Conservation (phyloP, 2,329 filamentous ascomycete genomes). For the Colletotrichum tabaci region DNA sequence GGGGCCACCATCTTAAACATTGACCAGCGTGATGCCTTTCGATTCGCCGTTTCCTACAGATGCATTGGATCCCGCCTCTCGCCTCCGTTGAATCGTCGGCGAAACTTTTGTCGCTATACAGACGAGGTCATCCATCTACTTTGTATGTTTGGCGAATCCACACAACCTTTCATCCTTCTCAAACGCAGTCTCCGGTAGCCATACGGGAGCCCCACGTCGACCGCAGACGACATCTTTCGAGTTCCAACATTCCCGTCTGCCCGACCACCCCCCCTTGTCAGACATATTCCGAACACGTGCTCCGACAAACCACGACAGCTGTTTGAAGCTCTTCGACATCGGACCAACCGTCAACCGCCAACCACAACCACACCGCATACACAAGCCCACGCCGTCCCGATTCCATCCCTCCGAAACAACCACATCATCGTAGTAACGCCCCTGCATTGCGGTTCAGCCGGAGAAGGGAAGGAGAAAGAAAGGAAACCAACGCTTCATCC, state of each 20-base stretch:
- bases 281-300: conserved; percentile 39
- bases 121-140: conserved; percentile 5
- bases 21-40: conserved; percentile 37
- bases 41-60: conserved; percentile 22
- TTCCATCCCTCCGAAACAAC: conserved; percentile 17
- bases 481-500: conserved; percentile 7
- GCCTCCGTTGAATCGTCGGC: not conserved
- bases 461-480: not conserved
- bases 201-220: conserved; percentile 7
- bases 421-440: conserved; percentile 11
- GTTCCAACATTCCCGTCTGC: conserved; percentile 8
- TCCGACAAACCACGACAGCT: conserved; percentile 30
- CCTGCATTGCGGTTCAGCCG: conserved; percentile 8
- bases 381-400: conserved; percentile 11
- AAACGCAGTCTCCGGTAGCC: conserved; percentile 13
- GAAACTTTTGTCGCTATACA: conserved; percentile 8
- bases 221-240: conserved; percentile 26
- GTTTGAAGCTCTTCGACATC: conserved; percentile 37
- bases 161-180: not conserved
- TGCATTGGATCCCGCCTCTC: conserved; percentile 10
- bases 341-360: conserved; percentile 22
- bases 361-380: conserved; percentile 7
- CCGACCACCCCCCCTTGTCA: conserved; percentile 19
- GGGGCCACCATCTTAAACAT: conserved; percentile 38
- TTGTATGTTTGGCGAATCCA: not conserved